Base-by-base conservation (phyloP, 495 filamentous ascomycete genomes). In the Apodospora peruviana region DNA sequence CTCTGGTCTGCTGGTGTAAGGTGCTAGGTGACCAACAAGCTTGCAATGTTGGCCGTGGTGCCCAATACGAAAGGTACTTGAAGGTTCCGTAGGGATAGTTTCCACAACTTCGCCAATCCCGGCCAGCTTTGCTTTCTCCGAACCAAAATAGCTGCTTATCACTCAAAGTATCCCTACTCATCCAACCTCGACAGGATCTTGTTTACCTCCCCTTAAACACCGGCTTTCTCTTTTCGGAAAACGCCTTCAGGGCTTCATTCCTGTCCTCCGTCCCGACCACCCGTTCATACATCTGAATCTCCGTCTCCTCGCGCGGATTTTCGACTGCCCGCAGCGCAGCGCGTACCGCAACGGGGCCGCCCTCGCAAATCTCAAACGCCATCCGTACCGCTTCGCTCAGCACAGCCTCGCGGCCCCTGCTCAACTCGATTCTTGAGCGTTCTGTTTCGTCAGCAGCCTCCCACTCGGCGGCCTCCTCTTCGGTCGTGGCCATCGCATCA, bases 211-310 rank as follows among this genome's bases (percentile, higher is more conserved):
- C 91, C 58, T 75, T 85, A 59, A 94, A 96, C 19, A 80, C 76
- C 20, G 91, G 90, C 74, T 80, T 90, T 63, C 91, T 80, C 82
- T 94, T 96, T 78, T 95, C 90, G 51, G 71, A 73, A 73, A 97
- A 97, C 25, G 91, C 91, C 53, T 60, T 73, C 61, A 97, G 70
- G 53, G 90, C 91, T 76, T 96, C 91, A 59, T 84, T 69, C 47
- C 90, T 76, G 74, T 97, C 91, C 62, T 90, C 81, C 5, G 87
- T 95, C 53, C 76, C 76, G 22, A 95, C 73, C 4, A 96, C 89
- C 22, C 77, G 69, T 54, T 84, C 79, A 68, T 96, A 96, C 59
- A 85, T 87, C 51, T 70, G 65, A 68, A 85, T 87, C 69, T 96
- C 91, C 22, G 77, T 73, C 59, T 74, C 75, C 68, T 87, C 86